These are phyloP conservation scores for Neocucurbitaria cava DNA, from an alignment of 2,329 filamentous ascomycete species.

Conservation along the genomic window DNA sequence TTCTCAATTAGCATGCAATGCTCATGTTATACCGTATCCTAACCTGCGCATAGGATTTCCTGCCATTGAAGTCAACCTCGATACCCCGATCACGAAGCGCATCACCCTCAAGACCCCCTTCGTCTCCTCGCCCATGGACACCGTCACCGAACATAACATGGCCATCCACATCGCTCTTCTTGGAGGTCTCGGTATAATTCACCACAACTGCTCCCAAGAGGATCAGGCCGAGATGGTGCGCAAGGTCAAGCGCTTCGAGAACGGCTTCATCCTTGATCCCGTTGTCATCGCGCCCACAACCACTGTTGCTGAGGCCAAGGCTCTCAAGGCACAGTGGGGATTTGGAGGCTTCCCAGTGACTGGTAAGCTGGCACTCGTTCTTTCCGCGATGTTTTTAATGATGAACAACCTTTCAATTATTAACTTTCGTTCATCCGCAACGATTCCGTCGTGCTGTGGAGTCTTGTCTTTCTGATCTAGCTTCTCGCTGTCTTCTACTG, in stretches of 20 bases:
- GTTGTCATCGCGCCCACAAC: slow-evolving; percentile 87
- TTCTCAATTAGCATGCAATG: not conserved
- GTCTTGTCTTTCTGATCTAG: slow-evolving; percentile 60
- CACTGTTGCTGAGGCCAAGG: slow-evolving; percentile 89
- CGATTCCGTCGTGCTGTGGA: slow-evolving; percentile 89
- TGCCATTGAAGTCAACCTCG: slow-evolving; percentile 84
- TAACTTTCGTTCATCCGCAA: slow-evolving; percentile 99
- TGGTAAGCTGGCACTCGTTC: slow-evolving; percentile 68
- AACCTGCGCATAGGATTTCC: slow-evolving; percentile 70
- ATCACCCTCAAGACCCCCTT: slow-evolving; percentile 97
- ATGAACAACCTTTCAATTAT: slow-evolving; percentile 75
- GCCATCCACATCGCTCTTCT: slow-evolving; percentile 95
- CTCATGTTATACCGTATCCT: slow-evolving; percentile 1
- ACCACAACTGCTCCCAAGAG: slow-evolving; percentile 99
- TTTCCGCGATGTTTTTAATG: slow-evolving; percentile 58
- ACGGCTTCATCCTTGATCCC: slow-evolving; percentile 97
- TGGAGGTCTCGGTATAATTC: slow-evolving; percentile 90
- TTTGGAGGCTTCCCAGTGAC: slow-evolving; percentile 99
- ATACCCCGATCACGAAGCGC: slow-evolving; percentile 92
- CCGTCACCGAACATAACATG: slow-evolving; percentile 99
- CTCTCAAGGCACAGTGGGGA: slow-evolving; percentile 96
- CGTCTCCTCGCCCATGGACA: slow-evolving; percentile 98
- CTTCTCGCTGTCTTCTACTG: slow-evolving; percentile 8
- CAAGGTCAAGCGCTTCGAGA: slow-evolving; percentile 99
- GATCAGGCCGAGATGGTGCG: slow-evolving; percentile 98